Conservation (phyloP, 2,329 filamentous ascomycete genomes). For the Tothia fuscella region DNA sequence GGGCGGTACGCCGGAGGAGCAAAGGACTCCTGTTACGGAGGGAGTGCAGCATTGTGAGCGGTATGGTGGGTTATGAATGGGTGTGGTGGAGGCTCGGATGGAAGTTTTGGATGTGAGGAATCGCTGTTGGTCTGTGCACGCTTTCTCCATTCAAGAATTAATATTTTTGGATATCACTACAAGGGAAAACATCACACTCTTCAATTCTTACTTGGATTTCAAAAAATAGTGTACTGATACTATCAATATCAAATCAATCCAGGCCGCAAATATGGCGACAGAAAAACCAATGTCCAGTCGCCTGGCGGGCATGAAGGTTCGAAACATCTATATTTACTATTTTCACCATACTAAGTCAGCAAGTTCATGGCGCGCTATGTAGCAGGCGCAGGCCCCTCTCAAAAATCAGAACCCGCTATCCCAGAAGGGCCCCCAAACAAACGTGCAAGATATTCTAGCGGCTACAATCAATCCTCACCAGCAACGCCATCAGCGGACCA, state of each 20-base stretch:
- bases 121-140: no score
- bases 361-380: constrained; percentile 86
- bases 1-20: constrained; percentile 2
- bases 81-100: not conserved
- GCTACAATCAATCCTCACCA: constrained; percentile 23
- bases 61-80: not conserved
- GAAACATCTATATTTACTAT: no score
- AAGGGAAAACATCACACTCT: no score
- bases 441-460: constrained; percentile 45
- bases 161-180: no score
- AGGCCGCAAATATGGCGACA: constrained; percentile 5
- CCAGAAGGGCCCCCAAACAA: constrained; percentile 46
- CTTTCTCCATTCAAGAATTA: no score
- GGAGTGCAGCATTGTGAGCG: constrained; percentile 4
- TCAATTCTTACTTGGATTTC: no score
- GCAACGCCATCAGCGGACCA: constrained; percentile 33
- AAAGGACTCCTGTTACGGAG: not conserved
- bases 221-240: no score
- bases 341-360: constrained; percentile 12
- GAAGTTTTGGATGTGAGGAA: not conserved
- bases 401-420: constrained; percentile 36
- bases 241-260: not conserved
- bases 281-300: constrained; percentile 55
- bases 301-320: constrained; percentile 76
- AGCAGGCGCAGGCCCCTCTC: constrained; percentile 39